Base-by-base conservation (phyloP, 2,329 filamentous ascomycete genomes). In the Grosmannia serpens region DNA sequence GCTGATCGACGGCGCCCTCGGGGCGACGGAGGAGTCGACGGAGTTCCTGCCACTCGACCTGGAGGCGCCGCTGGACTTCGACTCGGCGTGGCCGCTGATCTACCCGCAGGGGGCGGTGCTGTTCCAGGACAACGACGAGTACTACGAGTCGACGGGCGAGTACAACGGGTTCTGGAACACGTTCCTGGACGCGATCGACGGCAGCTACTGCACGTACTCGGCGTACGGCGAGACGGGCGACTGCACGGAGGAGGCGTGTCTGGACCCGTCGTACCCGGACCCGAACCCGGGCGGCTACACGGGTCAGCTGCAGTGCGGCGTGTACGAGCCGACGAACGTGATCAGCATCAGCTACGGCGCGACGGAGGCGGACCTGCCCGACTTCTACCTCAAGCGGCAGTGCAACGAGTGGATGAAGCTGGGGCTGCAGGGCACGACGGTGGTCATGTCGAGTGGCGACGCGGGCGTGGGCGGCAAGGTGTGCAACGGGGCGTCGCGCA, bases 321-420 rank as follows among this genome's bases (percentile, higher is more conserved):
- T 62, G 11, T 68, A 66, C 69, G 72, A 75, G 62, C 76, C 78
- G 2, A 78, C 80, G 6, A 79, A 81, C 60, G 79, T 82, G 10
- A 74, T 82, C 58, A 75, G 73, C 26, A 77, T 84, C 60, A 79
- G 75, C 1, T 82, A 82, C 64, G 79, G 78, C 33, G 76, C 75
- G 41, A 72, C 76, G 38, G 80, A 84, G 67, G 68, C 70, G 10
- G 76, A 77, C 17, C 71, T 82, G 24, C 79, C 81, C 0, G 67
- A 73, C 15, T 70, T 68, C 59, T 84, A 84, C 67, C 76, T 81
- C 61, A 70, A 77, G 62, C 70, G 74, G 5, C 74, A 76, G 64
- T 78, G 76, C 66, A 70, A 72, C 59, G 74, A 77, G 65, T 76
- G 77, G 63, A 70, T 80, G 65, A 80, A 81, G 65, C 73, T 81